Evolutionary conservation across 2,329 filamentous ascomycete species (phyloP).

Genomic region (Cladosporium velox): DNA sequence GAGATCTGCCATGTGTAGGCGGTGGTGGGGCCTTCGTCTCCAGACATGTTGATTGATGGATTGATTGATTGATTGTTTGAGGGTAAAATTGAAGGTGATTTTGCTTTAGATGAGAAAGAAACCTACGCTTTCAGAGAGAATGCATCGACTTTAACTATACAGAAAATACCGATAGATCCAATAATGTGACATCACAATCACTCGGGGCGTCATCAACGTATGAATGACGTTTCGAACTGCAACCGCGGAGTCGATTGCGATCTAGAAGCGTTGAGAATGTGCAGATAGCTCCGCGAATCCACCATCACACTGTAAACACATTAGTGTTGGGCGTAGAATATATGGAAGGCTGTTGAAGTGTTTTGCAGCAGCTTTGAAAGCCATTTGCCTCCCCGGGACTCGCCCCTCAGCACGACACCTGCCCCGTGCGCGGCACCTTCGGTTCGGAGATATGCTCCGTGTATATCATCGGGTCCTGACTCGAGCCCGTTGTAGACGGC

Average conservation of each 20-base stretch:
- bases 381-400: not conserved
- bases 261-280: not conserved
- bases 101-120: not conserved
- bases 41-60: not conserved
- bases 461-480: not conserved
- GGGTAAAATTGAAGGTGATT: not conserved
- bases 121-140: not conserved
- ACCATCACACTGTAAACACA: not conserved
- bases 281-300: not conserved
- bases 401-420: not conserved
- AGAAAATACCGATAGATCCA: not conserved
- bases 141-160: not conserved
- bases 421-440: not conserved
- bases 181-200: not conserved
- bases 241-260: not conserved
- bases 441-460: not conserved
- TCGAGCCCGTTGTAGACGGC: not conserved
- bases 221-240: not conserved
- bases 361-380: not conserved
- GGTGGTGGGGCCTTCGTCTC: slow-evolving; percentile 21
- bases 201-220: not conserved
- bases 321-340: not conserved
- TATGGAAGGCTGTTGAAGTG: not conserved
- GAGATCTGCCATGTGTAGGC: slow-evolving; percentile 32
- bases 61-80: not conserved